These are phyloP conservation scores for Cladosporium sp. DNA, from an alignment of 2,329 filamentous ascomycete species.

Conservation along the genomic window DNA sequence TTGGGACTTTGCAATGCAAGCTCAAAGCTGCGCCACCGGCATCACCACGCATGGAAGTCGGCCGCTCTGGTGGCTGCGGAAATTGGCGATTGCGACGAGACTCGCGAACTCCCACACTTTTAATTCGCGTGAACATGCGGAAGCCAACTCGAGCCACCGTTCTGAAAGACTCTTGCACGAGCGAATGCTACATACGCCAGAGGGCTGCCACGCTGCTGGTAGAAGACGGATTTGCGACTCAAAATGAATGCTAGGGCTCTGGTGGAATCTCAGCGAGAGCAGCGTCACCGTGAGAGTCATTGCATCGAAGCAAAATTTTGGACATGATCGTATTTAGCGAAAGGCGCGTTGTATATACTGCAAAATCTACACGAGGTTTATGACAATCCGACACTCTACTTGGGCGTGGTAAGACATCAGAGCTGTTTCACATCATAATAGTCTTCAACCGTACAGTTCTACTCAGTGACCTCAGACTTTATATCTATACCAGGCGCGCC, in stretches of 20 bases:
- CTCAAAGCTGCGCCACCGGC: neutral
- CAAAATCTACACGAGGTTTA: slow-evolving; percentile 6
- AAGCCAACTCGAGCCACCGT: neutral
- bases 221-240: neutral
- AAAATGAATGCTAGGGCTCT: neutral
- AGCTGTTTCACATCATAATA: neutral
- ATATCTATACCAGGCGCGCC: neutral
- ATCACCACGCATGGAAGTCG: neutral
- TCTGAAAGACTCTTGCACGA: neutral
- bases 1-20: neutral
- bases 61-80: neutral
- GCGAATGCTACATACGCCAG: neutral
- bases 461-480: neutral
- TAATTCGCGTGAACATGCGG: neutral
- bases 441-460: neutral
- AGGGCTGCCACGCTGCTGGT: neutral
- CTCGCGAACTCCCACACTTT: neutral
- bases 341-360: slow-evolving; percentile 2
- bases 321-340: neutral
- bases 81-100: neutral
- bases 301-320: neutral
- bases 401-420: too few species aligned
- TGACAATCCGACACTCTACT: neutral
- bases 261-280: neutral
- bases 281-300: neutral